A percentile compares a stretch with the other conserved stretches of the same genome.
Evolutionary conservation across 345 rosid genomes (phyloP).

Genomic region (Eucalyptus sp.): DNA sequence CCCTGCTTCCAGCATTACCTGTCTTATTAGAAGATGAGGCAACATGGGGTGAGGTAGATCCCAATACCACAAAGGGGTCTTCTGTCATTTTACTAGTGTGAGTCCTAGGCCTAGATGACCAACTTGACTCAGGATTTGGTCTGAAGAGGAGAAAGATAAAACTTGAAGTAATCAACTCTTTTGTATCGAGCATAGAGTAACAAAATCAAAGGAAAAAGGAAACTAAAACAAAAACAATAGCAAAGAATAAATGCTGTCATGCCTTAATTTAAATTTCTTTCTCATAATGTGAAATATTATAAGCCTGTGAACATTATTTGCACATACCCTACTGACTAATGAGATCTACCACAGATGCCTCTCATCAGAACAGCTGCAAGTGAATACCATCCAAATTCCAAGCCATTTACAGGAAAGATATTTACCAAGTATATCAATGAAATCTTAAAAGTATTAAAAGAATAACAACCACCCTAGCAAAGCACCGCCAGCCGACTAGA

Average conservation of each 20-base stretch:
- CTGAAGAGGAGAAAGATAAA: constrained; percentile 6
- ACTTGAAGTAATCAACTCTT: neutral
- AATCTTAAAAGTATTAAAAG: neutral
- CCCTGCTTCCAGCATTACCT: constrained; percentile 13
- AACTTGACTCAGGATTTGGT: constrained; percentile 14
- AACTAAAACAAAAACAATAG: neutral
- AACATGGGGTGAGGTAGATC: constrained; percentile 11
- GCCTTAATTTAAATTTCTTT: neutral
- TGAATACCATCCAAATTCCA: neutral
- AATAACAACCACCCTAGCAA: neutral
- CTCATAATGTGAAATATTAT: neutral
- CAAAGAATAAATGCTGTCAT: neutral
- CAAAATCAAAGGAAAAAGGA: neutral
- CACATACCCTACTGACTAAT: neutral
- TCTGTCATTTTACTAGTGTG: constrained; percentile 10
- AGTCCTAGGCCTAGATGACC: constrained; percentile 4
- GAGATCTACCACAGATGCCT: neutral
- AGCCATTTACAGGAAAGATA: neutral
- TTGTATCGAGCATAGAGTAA: neutral
- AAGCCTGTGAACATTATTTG: neutral
- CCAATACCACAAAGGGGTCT: constrained; percentile 16
- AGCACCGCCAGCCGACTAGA: neutral
- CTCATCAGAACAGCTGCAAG: neutral
- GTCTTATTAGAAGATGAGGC: constrained; percentile 18
- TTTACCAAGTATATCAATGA: neutral